Evolutionary conservation across 176 grass and related monocot genomes (phyloP).

Genomic region (Triticum dicoccoides): DNA sequence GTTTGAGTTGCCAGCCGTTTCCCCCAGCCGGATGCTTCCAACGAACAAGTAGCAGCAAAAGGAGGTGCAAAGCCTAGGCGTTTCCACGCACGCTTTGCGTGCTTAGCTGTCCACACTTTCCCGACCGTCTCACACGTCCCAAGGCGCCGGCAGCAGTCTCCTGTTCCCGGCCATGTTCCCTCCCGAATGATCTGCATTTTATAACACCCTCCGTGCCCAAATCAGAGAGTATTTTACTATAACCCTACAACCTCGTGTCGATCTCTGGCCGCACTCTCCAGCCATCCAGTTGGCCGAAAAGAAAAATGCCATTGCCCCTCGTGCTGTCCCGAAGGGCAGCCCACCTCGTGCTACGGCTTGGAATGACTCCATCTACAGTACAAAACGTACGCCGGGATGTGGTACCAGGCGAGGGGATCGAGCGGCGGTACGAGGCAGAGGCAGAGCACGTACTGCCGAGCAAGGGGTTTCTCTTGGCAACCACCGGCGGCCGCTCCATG

Average conservation of each 20-base stretch:
- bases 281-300: background rate
- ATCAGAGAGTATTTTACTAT: background rate
- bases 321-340: background rate
- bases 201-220: background rate
- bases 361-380: background rate
- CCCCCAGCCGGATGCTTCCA: background rate
- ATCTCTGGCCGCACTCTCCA: background rate
- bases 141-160: background rate
- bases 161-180: background rate
- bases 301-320: background rate
- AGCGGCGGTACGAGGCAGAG: no score
- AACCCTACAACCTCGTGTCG: background rate
- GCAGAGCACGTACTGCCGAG: no score
- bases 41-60: background rate
- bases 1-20: background rate
- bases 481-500: background rate
- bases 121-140: slow-evolving; percentile 17
- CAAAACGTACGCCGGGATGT: background rate
- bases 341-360: background rate
- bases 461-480: background rate
- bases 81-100: slow-evolving; percentile 2
- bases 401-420: background rate
- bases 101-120: slow-evolving; percentile 1
- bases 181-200: background rate
- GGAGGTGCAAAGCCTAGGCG: background rate